A percentile compares a stretch with the other conserved stretches of the same genome.
phyloP scores from a whole-genome alignment of 2,329 filamentous ascomycete genomes.

The Hypoxylon sp. region DNA sequence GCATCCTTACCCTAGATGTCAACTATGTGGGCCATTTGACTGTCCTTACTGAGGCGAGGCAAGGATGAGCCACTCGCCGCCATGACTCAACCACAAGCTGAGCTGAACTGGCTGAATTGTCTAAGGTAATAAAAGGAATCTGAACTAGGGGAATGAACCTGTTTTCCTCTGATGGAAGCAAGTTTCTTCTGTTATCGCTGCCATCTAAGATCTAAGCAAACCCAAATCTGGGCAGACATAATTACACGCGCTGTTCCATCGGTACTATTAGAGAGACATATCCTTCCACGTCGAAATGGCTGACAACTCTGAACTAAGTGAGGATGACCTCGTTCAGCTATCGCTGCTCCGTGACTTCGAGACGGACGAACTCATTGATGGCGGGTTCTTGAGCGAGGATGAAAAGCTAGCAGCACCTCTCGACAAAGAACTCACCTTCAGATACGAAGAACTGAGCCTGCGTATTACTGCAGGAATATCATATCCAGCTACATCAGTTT shows the following conservation, averaged over 20 bases:
- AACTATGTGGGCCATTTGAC: neutral
- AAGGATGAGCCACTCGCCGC: constrained; percentile 10
- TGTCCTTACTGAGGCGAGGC: neutral
- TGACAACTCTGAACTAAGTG: constrained; percentile 18
- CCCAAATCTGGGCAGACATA: neutral
- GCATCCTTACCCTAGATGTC: neutral
- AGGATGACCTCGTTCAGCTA: constrained; percentile 42
- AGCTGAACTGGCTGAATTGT: neutral
- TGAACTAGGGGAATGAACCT: no score
- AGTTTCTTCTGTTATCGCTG: neutral
- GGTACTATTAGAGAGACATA: neutral
- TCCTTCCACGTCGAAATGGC: constrained; percentile 13
- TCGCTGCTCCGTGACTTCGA: constrained; percentile 43
- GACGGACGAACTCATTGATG: constrained; percentile 39
- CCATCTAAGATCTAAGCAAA: neutral
- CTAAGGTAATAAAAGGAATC: neutral
- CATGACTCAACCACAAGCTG: constrained; percentile 11
- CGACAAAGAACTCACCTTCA: constrained; percentile 32
- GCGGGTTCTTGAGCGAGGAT: constrained; percentile 34
- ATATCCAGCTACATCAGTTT: constrained; percentile 37
- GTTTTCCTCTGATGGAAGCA: no score
- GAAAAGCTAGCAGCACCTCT: constrained; percentile 33
- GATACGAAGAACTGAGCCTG: constrained; percentile 37
- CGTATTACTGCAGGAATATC: constrained; percentile 33
- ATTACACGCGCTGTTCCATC: neutral